phyloP scores from a whole-genome alignment of 441 rosid species.

The Pelargonium hybrid region DNA sequence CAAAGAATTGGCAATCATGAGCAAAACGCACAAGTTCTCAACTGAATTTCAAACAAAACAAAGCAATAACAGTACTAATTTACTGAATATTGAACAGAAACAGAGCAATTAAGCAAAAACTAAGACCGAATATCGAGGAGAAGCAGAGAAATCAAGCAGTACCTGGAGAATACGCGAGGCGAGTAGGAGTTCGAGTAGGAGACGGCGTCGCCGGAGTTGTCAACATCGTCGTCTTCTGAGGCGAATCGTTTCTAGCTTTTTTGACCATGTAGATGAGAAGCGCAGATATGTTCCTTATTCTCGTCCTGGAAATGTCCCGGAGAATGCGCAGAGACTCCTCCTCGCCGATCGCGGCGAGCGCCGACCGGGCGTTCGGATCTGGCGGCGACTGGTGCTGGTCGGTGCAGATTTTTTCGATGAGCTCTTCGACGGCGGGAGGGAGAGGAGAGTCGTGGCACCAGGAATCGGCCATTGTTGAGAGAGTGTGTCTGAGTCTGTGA shows the following conservation, averaged over 20 bases:
- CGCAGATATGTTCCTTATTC: neutral
- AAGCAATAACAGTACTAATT: neutral
- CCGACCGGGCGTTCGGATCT: neutral
- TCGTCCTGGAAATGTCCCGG: conserved; percentile 4
- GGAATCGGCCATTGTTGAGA: neutral
- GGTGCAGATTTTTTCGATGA: neutral
- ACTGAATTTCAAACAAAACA: too few species aligned
- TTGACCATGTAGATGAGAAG: neutral
- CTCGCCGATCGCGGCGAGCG: neutral
- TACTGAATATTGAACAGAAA: too few species aligned
- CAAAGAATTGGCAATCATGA: neutral
- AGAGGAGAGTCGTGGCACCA: neutral
- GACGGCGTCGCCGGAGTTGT: neutral
- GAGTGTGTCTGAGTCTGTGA: neutral
- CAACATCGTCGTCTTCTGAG: neutral
- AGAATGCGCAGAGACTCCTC: neutral
- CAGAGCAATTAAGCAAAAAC: too few species aligned
- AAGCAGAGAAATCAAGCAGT: neutral
- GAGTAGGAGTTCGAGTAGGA: neutral
- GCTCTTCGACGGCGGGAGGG: conserved; percentile 2
- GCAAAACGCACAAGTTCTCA: neutral
- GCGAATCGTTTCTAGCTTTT: neutral
- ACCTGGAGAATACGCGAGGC: neutral
- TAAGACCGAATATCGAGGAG: too few species aligned
- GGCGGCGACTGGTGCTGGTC: neutral